A percentile compares a stretch with the other conserved stretches of the same genome.
These are phyloP conservation scores for Knoxdaviesia proteae DNA, from an alignment of 2,329 filamentous ascomycete genomes.

Conservation along the genomic window DNA sequence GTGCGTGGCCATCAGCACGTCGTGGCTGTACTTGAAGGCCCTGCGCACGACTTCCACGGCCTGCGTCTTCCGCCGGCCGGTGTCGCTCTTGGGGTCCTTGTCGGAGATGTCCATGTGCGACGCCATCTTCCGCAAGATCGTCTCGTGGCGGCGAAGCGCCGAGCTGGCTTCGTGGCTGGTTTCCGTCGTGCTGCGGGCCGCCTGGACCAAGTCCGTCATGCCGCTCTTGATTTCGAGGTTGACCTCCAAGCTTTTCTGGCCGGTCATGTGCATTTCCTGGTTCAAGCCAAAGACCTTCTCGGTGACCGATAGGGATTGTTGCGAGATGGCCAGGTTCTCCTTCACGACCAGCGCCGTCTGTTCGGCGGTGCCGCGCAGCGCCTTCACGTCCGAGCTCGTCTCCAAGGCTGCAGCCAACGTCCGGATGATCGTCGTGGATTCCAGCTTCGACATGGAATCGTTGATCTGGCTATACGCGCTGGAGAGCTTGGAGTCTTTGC, in stretches of 20 bases:
- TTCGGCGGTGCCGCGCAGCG: constrained; percentile 6
- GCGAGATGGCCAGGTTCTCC: constrained; percentile 1
- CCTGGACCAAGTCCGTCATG: background rate
- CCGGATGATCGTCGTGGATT: constrained; percentile 13
- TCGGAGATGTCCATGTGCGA: too few species aligned
- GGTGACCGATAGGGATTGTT: background rate
- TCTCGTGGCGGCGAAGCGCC: too few species aligned
- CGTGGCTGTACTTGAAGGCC: constrained; percentile 4
- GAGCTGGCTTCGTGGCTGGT: too few species aligned
- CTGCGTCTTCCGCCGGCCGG: constrained; percentile 6
- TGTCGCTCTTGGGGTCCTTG: background rate
- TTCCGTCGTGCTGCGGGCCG: too few species aligned
- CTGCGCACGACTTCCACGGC: constrained; percentile 9
- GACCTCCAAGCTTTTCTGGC: background rate
- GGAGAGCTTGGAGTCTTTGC: constrained; percentile 12
- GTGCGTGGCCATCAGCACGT: constrained; percentile 8
- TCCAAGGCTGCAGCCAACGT: constrained; percentile 14
- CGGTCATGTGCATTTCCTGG: background rate
- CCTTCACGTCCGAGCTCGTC: constrained; percentile 8
- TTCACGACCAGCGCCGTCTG: constrained; percentile 1
- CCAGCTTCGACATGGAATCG: constrained; percentile 9
- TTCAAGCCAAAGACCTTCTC: constrained; percentile 1
- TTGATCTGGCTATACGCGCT: constrained; percentile 12
- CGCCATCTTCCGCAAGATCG: too few species aligned
- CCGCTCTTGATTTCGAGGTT: background rate